Base-by-base conservation (phyloP, 2,329 filamentous ascomycete genomes). In the Berkeleyomyces basicola region DNA sequence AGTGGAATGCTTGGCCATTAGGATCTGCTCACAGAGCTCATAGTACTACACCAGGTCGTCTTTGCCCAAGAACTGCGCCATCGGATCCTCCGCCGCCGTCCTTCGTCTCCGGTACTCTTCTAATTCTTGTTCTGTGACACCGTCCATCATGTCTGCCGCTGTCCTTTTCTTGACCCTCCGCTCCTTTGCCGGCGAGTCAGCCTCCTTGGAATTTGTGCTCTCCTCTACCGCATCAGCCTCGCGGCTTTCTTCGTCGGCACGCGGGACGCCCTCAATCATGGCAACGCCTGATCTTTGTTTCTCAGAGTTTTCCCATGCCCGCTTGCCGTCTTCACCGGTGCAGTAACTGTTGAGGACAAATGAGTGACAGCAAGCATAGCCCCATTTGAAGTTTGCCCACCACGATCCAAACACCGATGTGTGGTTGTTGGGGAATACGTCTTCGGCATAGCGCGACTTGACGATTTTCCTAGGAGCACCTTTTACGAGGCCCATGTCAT, bases 281-380 rank as follows among this genome's bases (percentile, higher is more conserved):
- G 72, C 74, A 1, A 70, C 75, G 23, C 81, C 79, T 1, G 72
- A 75, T n/a, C 78, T 73, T 70, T 79, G 82, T 67, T 71, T 76
- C 67, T 93, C 85, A 0, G 88, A 84, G 63, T 88, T 86, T 68
- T 91, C 85, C 73, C 88, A 90, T 0, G 90, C 91, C 65, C 76
- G 76, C 72, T 84, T 95, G 43, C 93, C 93, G 64, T 88, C 88
- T 65, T 93, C 89, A 36, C 93, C 93, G 0, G 92, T 97, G 73
- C 93, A 99, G 70, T 97, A 99, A 70, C 90, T 96, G 74, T 99
- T 97, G 75, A 95, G 96, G 66, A 95, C 82, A 31, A 84, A 86
- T 0, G 90, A 96, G 72, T 95, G 90, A 76, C 93, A 99, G 73
- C 93, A 99, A 31, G 88, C 82, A 73, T 96, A 99, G 1, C 93